Evolutionary conservation across 805 yeast species (phyloP).

Genomic region (Maudiozyma serrabonitensis): DNA sequence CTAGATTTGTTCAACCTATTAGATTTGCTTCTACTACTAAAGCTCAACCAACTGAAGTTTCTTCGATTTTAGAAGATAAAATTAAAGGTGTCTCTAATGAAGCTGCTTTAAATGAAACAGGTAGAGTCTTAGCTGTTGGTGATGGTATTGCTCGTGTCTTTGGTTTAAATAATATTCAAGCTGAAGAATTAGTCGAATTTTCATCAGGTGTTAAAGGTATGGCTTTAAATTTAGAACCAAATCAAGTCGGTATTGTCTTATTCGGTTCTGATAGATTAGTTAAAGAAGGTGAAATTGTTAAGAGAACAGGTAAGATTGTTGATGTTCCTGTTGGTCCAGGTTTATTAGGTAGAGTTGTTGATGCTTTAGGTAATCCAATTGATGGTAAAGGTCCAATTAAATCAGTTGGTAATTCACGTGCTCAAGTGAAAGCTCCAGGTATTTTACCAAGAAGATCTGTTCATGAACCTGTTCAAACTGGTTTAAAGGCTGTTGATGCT

Average conservation of each 20-base stretch:
- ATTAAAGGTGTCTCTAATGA: constrained; percentile 98
- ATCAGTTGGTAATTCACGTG: constrained; percentile 77
- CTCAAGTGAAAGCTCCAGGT: constrained; percentile 99
- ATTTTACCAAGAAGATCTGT: constrained; percentile 98
- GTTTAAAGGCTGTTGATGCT: constrained; percentile 98
- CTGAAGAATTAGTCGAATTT: constrained; percentile 99
- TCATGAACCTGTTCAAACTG: constrained; percentile 99
- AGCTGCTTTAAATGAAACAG: constrained; percentile 97
- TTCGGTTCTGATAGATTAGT: constrained; percentile 98
- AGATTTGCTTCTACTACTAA: constrained; percentile 76
- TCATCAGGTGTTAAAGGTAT: constrained; percentile 99
- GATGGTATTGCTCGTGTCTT: constrained; percentile 99
- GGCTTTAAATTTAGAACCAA: constrained; percentile 99
- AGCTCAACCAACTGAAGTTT: constrained; percentile 99
- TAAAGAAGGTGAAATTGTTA: constrained; percentile 98
- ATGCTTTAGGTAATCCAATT: constrained; percentile 98
- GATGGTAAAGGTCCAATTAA: constrained; percentile 99
- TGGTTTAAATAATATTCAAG: constrained; percentile 99
- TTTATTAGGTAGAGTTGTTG: constrained; percentile 97
- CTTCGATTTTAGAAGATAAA: constrained; percentile 97
- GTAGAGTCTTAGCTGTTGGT: constrained; percentile 98
- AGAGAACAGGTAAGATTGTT: constrained; percentile 99
- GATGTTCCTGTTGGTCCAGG: constrained; percentile 99
- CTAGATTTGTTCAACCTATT: constrained; percentile 18
- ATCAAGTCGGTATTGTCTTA: constrained; percentile 99